These are phyloP conservation scores for Tulasnella sp. DNA, from an alignment of 768 basidiomycete genomes.

Conservation along the genomic window DNA sequence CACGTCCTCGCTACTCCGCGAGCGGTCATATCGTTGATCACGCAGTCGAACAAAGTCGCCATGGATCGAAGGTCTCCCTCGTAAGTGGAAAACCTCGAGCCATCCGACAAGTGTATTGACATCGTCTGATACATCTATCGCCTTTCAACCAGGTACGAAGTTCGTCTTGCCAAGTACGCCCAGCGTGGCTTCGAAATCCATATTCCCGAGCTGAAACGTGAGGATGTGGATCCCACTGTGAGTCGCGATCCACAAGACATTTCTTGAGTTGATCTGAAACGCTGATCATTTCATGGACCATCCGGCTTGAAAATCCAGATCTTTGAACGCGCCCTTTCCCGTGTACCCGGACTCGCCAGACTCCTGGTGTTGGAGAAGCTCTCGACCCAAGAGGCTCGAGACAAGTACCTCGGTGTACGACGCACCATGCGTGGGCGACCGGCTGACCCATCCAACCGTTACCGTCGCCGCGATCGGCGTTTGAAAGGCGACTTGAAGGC, in stretches of 20 bases:
- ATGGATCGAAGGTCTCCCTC: constrained; percentile 53
- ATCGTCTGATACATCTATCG: background rate
- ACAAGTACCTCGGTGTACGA: constrained; percentile 37
- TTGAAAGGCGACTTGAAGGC: constrained; percentile 48
- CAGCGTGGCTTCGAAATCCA: constrained; percentile 45
- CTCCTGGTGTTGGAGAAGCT: constrained; percentile 52
- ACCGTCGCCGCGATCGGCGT: constrained; percentile 29
- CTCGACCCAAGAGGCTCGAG: constrained; percentile 34
- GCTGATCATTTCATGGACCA: too few species aligned
- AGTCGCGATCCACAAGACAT: constrained; percentile 13
- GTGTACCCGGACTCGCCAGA: constrained; percentile 48
- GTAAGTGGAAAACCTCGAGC: constrained; percentile 23
- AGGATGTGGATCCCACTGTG: constrained; percentile 49
- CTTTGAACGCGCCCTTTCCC: constrained; percentile 45
- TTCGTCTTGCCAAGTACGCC: constrained; percentile 49
- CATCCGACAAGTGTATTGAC: too few species aligned
- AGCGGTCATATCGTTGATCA: constrained; percentile 50
- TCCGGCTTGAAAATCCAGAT: too few species aligned
- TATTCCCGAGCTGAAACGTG: constrained; percentile 40
- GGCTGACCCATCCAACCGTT: constrained; percentile 23
- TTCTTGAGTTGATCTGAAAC: background rate
- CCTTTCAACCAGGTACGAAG: constrained; percentile 39
- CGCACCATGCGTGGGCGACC: constrained; percentile 43
- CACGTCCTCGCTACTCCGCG: constrained; percentile 53
- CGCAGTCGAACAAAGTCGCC: constrained; percentile 53